Conservation (phyloP, 805 yeast species). For the Myxozyma neglecta region DNA sequence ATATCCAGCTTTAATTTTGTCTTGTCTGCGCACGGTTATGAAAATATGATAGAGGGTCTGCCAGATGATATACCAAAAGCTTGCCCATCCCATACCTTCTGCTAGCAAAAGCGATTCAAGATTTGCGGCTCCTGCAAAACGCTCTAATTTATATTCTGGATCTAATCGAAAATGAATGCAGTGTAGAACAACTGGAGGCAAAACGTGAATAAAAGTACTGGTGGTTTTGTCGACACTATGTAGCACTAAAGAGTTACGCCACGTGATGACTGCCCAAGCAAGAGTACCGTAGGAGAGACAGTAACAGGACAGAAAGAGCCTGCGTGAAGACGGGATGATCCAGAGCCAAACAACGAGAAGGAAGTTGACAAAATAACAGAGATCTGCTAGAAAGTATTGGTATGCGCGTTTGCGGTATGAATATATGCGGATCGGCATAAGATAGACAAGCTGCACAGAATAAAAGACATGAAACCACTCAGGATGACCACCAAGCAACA, state of each 20-base stretch:
- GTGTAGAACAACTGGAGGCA: conserved; percentile 87
- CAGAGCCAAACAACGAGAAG: conserved; percentile 71
- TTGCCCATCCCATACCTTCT: conserved; percentile 72
- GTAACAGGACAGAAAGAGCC: conserved; percentile 77
- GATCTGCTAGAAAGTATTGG: conserved; percentile 87
- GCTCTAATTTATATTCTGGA: conserved; percentile 45
- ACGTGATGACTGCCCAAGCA: conserved; percentile 89
- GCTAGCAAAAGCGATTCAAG: conserved; percentile 70
- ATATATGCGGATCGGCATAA: conserved; percentile 83
- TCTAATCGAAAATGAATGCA: conserved; percentile 63
- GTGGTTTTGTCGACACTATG: conserved; percentile 93
- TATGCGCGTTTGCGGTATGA: conserved; percentile 75
- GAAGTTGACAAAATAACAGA: conserved; percentile 86
- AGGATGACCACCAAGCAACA: conserved; percentile 75
- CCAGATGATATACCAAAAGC: conserved; percentile 83
- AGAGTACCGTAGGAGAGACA: conserved; percentile 86
- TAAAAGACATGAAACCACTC: conserved; percentile 74
- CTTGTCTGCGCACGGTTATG: conserved; percentile 76
- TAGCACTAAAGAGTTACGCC: conserved; percentile 91
- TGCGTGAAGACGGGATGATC: conserved; percentile 73
- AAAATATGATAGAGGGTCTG: conserved; percentile 88
- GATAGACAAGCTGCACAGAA: conserved; percentile 55
- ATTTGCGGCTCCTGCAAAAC: conserved; percentile 81
- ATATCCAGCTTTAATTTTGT: conserved; percentile 79
- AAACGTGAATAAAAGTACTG: conserved; percentile 81